phyloP scores from a whole-genome alignment of 768 basidiomycete species.

The Tricholomella constricta region DNA sequence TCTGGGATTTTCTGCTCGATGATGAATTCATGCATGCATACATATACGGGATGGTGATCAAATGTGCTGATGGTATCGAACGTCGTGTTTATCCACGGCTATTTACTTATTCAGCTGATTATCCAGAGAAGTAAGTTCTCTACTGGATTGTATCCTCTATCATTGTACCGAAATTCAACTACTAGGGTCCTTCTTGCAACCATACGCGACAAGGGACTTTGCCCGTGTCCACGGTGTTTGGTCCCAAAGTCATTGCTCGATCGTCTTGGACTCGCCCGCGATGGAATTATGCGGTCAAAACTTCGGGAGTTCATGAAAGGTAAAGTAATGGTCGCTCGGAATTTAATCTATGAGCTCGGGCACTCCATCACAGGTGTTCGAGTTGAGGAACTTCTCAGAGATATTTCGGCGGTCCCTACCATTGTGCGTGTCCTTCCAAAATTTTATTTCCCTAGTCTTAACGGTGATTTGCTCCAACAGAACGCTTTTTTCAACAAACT shows the following conservation, averaged over 20 bases:
- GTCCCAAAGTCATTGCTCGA: constrained; percentile 28
- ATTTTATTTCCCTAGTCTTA: no score
- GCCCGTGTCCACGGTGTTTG: constrained; percentile 39
- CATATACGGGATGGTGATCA: constrained; percentile 22
- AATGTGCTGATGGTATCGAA: constrained; percentile 20
- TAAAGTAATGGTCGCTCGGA: neutral
- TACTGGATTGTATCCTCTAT: neutral
- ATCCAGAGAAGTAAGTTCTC: constrained; percentile 30
- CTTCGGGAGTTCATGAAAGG: neutral
- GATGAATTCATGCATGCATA: constrained; percentile 28
- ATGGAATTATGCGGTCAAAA: constrained; percentile 11
- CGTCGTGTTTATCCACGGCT: constrained; percentile 27
- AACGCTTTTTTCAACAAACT: constrained; percentile 27
- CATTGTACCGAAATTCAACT: no score
- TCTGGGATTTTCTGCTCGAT: constrained; percentile 24
- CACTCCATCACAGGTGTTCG: neutral
- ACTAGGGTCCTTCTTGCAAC: constrained; percentile 32
- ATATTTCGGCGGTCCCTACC: constrained; percentile 29
- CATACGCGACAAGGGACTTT: constrained; percentile 39
- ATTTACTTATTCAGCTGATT: constrained; percentile 32
- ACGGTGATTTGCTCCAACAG: constrained; percentile 4
- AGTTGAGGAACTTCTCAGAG: constrained; percentile 20
- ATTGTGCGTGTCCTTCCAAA: neutral
- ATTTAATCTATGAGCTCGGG: neutral
- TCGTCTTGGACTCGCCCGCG: constrained; percentile 27